These are phyloP conservation scores for Lagerstroemia speciosa DNA, from an alignment of 345 rosid species.

Conservation along the genomic window DNA sequence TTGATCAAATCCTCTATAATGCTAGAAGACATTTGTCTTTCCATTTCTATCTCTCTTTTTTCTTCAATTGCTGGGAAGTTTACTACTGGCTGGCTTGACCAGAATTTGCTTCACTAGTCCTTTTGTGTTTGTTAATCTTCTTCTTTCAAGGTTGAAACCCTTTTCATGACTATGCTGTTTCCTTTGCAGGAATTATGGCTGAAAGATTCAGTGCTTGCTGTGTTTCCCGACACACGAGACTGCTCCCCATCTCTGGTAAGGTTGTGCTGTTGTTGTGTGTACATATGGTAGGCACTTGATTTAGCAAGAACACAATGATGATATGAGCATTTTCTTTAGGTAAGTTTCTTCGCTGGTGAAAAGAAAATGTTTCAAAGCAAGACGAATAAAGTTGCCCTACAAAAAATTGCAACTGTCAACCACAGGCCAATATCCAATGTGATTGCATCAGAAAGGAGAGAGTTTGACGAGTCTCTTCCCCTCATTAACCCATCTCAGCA, in stretches of 20 bases:
- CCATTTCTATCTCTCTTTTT: neutral
- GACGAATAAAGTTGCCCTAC: slow-evolving; percentile 34
- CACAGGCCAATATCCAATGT: slow-evolving; percentile 47
- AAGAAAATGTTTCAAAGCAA: slow-evolving; percentile 39
- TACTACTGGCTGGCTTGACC: neutral
- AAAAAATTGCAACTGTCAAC: slow-evolving; percentile 22
- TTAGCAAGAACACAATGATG: neutral
- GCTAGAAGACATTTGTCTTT: neutral
- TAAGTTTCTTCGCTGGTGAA: slow-evolving; percentile 50
- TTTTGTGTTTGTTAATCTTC: neutral
- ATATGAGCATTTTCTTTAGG: slow-evolving; percentile 29
- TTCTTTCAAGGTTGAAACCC: neutral
- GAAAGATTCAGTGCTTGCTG: slow-evolving; percentile 63
- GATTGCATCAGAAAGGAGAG: slow-evolving; percentile 33
- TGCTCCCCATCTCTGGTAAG: slow-evolving; percentile 81
- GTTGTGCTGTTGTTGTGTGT: neutral
- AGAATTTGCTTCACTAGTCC: neutral
- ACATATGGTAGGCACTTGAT: neutral
- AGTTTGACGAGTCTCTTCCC: slow-evolving; percentile 31
- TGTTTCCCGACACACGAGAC: slow-evolving; percentile 75
- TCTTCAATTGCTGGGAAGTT: neutral
- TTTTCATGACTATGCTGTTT: slow-evolving; percentile 8
- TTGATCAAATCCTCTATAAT: neutral
- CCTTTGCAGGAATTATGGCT: slow-evolving; percentile 75
- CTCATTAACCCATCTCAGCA: slow-evolving; percentile 41